Percentiles rank a stretch among this genome's conserved stretches.
phyloP scores from a whole-genome alignment of 352 stramenopile genomes.

The Phytophthora idaei region DNA sequence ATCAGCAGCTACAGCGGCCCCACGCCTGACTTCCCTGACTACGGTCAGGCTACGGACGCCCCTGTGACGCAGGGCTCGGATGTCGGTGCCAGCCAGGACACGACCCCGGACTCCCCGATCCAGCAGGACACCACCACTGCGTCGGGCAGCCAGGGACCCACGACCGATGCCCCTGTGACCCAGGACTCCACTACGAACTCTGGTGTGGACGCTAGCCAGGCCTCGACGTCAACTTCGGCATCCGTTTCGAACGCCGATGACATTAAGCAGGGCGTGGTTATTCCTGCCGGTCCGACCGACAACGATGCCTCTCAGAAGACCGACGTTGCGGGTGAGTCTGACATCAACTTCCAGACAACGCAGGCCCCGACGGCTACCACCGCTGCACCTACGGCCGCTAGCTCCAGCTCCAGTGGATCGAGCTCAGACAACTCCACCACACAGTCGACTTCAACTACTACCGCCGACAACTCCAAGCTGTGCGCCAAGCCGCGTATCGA shows the following conservation, averaged over 20 bases:
- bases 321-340: conserved; percentile 9
- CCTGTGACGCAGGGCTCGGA: conserved; percentile 1
- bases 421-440: conserved; percentile 13
- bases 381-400: neutral
- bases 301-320: conserved; percentile 14
- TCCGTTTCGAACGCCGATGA: conserved; percentile 2
- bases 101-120: neutral
- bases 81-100: conserved; percentile 13
- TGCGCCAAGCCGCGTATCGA: conserved; percentile 49
- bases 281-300: neutral
- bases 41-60: conserved; percentile 2
- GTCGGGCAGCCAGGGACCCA: conserved; percentile 2
- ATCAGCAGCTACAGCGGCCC: conserved; percentile 7
- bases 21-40: conserved; percentile 4
- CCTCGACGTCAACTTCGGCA: neutral
- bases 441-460: conserved; percentile 8
- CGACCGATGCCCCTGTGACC: conserved; percentile 5
- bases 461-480: conserved; percentile 36
- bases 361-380: conserved; percentile 9
- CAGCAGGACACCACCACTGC: neutral
- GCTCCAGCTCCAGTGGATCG: conserved; percentile 14
- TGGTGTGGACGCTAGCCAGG: neutral
- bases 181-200: conserved; percentile 6
- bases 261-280: conserved; percentile 16
- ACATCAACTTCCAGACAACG: conserved; percentile 12